A percentile compares a stretch with the other conserved stretches of the same genome.
Evolutionary conservation across 768 basidiomycete genomes (phyloP).

Genomic region (Phallus indusiatus): DNA sequence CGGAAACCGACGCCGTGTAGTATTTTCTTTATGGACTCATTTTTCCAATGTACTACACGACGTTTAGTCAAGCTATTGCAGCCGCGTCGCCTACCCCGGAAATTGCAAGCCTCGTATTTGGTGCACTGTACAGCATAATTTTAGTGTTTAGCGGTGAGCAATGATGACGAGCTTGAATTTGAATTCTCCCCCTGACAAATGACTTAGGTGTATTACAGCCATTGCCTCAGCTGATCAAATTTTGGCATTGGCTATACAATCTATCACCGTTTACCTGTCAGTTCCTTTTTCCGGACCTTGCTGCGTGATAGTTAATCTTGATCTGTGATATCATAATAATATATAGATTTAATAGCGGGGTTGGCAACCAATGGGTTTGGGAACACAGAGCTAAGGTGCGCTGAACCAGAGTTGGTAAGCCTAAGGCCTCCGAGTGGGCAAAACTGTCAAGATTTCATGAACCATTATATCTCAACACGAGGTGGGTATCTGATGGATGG

Average conservation of each 20-base stretch:
- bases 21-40: slow-evolving; percentile 44
- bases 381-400: slow-evolving; percentile 41
- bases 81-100: slow-evolving; percentile 52
- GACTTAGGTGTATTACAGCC: slow-evolving; percentile 56
- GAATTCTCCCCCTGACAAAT: background rate
- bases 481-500: slow-evolving; percentile 54
- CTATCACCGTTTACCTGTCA: slow-evolving; percentile 40
- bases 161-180: background rate
- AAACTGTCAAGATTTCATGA: slow-evolving; percentile 45
- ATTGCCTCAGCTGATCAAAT: slow-evolving; percentile 35
- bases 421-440: slow-evolving; percentile 45
- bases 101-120: slow-evolving; percentile 49
- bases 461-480: slow-evolving; percentile 34
- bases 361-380: slow-evolving; percentile 45
- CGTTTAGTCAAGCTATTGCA: slow-evolving; percentile 51
- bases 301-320: background rate
- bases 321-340: background rate
- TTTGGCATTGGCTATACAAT: slow-evolving; percentile 64
- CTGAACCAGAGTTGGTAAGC: slow-evolving; percentile 49
- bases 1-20: background rate
- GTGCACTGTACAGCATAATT: slow-evolving; percentile 52
- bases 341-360: slow-evolving; percentile 5
- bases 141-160: slow-evolving; percentile 43
- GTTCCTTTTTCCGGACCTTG: background rate
- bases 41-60: slow-evolving; percentile 54